Conservation (phyloP, 2,329 filamentous ascomycete genomes). For the Ophiostoma ips region DNA sequence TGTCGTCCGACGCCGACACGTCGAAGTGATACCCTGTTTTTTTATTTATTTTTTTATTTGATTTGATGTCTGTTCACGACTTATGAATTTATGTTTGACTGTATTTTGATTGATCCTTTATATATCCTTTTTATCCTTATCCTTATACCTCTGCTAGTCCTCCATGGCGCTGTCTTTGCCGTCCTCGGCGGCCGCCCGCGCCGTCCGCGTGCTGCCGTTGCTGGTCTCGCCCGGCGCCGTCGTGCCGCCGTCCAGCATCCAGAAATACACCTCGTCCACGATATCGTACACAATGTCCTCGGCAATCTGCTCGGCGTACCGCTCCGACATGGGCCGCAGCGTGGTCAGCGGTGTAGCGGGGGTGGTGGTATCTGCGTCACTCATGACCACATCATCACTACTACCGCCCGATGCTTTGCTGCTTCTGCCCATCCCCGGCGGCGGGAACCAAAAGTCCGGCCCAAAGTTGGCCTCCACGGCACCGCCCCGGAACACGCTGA, state of each 20-base stretch:
- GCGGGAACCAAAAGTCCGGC: conserved; percentile 81
- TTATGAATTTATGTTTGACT: neutral
- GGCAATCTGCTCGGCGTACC: conserved; percentile 84
- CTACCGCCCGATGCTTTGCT: conserved; percentile 18
- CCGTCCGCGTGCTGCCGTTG: neutral
- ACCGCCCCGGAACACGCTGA: conserved; percentile 84
- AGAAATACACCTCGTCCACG: conserved; percentile 88
- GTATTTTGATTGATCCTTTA: neutral
- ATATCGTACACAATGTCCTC: conserved; percentile 91
- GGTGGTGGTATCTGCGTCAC: conserved; percentile 14
- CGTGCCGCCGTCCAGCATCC: conserved; percentile 28
- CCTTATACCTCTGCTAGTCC: neutral
- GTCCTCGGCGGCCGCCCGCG: neutral
- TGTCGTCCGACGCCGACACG: neutral
- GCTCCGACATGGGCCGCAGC: conserved; percentile 53
- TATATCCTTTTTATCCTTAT: neutral
- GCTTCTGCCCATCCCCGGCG: conserved; percentile 35
- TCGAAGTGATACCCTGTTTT: neutral
- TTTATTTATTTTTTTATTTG: no score
- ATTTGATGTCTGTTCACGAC: no score
- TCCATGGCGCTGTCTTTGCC: neutral
- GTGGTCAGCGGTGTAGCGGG: conserved; percentile 11
- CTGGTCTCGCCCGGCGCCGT: neutral
- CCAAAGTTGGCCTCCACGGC: conserved; percentile 91
- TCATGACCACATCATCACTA: conserved; percentile 32